Evolutionary conservation across 495 filamentous ascomycete species (phyloP).

Genomic region (Amniculicola lignicola): DNA sequence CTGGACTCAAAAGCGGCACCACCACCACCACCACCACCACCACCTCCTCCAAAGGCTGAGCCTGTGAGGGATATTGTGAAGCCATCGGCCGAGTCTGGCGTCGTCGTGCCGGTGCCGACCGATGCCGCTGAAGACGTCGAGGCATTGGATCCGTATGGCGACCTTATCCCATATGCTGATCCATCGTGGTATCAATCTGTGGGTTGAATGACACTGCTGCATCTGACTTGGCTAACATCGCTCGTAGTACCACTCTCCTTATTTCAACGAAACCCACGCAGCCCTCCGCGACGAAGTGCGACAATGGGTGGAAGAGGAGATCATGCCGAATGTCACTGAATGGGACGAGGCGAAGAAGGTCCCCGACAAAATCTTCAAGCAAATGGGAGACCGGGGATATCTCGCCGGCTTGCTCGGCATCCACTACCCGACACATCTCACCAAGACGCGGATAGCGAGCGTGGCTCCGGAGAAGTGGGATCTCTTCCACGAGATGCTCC

Average conservation of each 20-base stretch:
- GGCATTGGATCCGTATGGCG: constrained; percentile 77
- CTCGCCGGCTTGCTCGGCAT: constrained; percentile 84
- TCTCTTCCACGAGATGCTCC: constrained; percentile 91
- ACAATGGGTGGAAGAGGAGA: constrained; percentile 83
- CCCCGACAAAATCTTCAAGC: constrained; percentile 83
- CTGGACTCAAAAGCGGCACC: constrained; percentile 76
- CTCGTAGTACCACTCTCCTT: constrained; percentile 83
- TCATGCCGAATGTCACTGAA: constrained; percentile 88
- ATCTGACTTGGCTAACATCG: constrained; percentile 6
- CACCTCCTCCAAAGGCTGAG: constrained; percentile 47
- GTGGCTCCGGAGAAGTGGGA: constrained; percentile 92
- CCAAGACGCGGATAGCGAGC: constrained; percentile 64
- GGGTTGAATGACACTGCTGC: constrained; percentile 42
- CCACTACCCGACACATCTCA: constrained; percentile 72
- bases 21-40: constrained; percentile 52
- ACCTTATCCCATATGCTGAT: constrained; percentile 86
- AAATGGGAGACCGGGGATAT: constrained; percentile 91
- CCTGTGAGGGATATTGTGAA: constrained; percentile 49
- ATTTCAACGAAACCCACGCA: constrained; percentile 90
- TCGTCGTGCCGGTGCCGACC: constrained; percentile 48
- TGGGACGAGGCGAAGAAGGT: constrained; percentile 96
- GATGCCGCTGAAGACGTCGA: constrained; percentile 53
- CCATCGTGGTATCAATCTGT: constrained; percentile 96
- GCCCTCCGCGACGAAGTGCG: constrained; percentile 86
- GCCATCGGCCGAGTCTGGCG: constrained; percentile 47